Percentiles rank a stretch among this genome's conserved stretches.
Evolutionary conservation across 768 basidiomycete genomes (phyloP).

Genomic region (Kwoniella shandongensis): DNA sequence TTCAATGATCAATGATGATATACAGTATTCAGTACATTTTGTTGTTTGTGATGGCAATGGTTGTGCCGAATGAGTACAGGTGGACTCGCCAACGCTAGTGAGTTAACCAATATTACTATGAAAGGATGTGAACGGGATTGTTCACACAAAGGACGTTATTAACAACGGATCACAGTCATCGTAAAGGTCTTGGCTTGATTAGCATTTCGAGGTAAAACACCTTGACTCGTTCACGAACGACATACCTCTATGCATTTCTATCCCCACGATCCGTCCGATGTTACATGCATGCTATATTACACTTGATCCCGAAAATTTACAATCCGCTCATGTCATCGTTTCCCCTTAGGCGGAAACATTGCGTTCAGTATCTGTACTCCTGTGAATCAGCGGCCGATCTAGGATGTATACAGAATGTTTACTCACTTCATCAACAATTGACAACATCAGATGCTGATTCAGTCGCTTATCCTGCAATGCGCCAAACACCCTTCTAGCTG

Average conservation of each 20-base stretch:
- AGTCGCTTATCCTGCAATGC: slow-evolving; percentile 91
- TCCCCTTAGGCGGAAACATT: slow-evolving; percentile 18
- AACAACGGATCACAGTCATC: neutral
- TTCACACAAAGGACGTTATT: neutral
- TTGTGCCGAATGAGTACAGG: too few species aligned
- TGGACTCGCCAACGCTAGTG: too few species aligned
- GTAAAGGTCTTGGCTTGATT: neutral
- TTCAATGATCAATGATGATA: too few species aligned
- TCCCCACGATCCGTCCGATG: too few species aligned
- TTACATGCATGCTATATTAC: neutral
- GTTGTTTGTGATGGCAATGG: too few species aligned
- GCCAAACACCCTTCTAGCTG: slow-evolving; percentile 87
- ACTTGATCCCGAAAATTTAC: too few species aligned
- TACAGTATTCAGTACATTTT: too few species aligned
- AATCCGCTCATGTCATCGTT: too few species aligned
- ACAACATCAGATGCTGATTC: slow-evolving; percentile 88
- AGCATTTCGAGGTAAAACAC: neutral
- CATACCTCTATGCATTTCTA: too few species aligned
- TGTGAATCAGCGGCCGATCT: neutral
- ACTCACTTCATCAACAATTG: slow-evolving; percentile 80
- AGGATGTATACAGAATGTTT: neutral
- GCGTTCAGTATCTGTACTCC: slow-evolving; percentile 18
- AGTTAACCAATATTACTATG: too few species aligned
- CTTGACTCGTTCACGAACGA: neutral
- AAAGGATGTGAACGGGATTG: neutral